Conservation (phyloP, 495 filamentous ascomycete genomes). For the Elaphomyces granulatus region DNA sequence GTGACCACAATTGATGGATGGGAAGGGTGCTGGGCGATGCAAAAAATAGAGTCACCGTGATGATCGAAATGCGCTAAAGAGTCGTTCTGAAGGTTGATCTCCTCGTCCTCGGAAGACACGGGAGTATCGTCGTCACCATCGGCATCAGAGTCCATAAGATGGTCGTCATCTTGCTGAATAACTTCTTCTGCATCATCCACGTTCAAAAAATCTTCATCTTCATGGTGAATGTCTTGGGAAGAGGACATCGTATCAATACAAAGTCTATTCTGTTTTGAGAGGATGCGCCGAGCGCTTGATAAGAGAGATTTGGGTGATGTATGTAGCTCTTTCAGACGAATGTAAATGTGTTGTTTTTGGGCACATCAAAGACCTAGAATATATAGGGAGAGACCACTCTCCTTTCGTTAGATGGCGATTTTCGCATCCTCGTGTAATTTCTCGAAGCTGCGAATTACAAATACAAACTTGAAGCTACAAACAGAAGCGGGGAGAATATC, state of each 20-base stretch:
- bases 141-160: conserved; percentile 54
- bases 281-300: no score
- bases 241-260: conserved; percentile 32
- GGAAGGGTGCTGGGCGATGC: conserved; percentile 80
- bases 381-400: no score
- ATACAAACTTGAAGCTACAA: no score
- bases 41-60: conserved; percentile 81
- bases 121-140: conserved; percentile 43
- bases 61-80: conserved; percentile 79
- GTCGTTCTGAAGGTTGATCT: conserved; percentile 76
- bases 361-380: no score
- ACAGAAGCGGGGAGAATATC: no score
- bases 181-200: conserved; percentile 61
- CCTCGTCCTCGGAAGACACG: conserved; percentile 50
- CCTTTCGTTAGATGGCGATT: no score
- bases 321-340: no score
- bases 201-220: conserved; percentile 43
- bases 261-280: no score
- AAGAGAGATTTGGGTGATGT: no score
- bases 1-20: conserved; percentile 68
- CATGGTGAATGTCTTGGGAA: conserved; percentile 30
- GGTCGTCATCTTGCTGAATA: conserved; percentile 51
- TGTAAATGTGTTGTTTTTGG: no score
- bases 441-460: no score
- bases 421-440: no score